A percentile compares a stretch with the other conserved stretches of the same genome.
Evolutionary conservation across 495 filamentous ascomycete genomes (phyloP).

Genomic region (Saxispiralis lemnorum): DNA sequence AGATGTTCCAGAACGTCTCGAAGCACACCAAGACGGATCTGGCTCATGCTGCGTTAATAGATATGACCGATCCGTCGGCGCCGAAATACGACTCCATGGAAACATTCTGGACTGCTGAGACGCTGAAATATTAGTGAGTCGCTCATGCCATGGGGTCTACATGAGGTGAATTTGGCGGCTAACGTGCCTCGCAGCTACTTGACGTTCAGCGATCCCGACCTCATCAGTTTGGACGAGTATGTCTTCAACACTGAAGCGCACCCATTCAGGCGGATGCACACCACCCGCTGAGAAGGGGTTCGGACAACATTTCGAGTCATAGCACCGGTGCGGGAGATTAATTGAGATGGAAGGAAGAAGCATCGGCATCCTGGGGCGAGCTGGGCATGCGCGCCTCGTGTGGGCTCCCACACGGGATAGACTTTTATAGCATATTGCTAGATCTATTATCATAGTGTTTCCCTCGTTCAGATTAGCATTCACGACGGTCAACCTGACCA

Average conservation of each 20-base stretch:
- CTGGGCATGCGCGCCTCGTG: no score
- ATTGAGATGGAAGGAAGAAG: no score
- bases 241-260: conserved; percentile 40
- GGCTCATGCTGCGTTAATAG: conserved; percentile 22
- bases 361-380: no score
- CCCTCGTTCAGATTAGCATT: no score
- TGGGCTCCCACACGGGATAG: no score
- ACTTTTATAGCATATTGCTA: no score
- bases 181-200: conserved; percentile 24
- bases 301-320: no score
- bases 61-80: conserved; percentile 16
- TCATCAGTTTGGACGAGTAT: conserved; percentile 36
- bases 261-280: conserved; percentile 22
- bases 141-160: no score
- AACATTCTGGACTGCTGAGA: conserved; percentile 34
- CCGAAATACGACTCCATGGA: conserved; percentile 23
- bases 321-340: no score
- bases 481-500: no score
- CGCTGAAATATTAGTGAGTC: conserved; percentile 29
- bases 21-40: conserved; percentile 20
- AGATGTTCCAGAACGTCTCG: conserved; percentile 50
- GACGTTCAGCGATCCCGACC: conserved; percentile 29
- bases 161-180: neutral
- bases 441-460: no score
- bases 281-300: no score